Base-by-base conservation (phyloP, 768 basidiomycete species). In the Mycena albidolilacea region DNA sequence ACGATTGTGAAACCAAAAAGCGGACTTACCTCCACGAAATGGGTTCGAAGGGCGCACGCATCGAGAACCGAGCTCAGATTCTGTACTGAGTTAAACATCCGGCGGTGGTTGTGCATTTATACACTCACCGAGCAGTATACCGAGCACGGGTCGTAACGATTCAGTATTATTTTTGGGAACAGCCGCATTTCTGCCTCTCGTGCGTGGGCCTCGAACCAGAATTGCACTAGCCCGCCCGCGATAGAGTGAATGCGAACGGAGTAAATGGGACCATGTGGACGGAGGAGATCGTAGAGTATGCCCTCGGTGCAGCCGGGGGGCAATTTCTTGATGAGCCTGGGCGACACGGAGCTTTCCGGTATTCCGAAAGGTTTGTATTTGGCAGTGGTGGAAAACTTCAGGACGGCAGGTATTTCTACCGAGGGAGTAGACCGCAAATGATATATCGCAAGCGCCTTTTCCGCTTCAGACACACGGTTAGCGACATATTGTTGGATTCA, bases 191-290 rank as follows among this genome's bases (percentile, higher is more conserved):
- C 76, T 11, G 73, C 76, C 4, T 63, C 58, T 50, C 43, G 17
- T 23, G 77, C 75, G 14, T 78, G 41, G 14, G 55, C 62, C 43
- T 75, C 77, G 14, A 48, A 48, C 77, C 75, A 77, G 54, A 64
- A 64, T 15, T 64, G 63, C 37, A 64, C 63, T 3, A 64, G 12
- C 21, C 48, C 63, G 6, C 63, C 63, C n/a, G 63, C 63, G 37
- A 52, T 52, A 37, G 63, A 37, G 48, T 64, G 48, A n/a, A 64
- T 52, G 14, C 63, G 48, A 3, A 64, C 48, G 7, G 48, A 64
- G 12, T 39, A 52, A 52, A 64, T 50, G 3, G 63, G 63, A 15
- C 63, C 63, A 23, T 52, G 52, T 11, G 63, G 63, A 38, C 63
- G 63, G n/a, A 64, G 63, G 17, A 64, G 35, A 46, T 64, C 63